phyloP scores from a whole-genome alignment of 176 grass and related monocot genomes.

The Musa beccarii region DNA sequence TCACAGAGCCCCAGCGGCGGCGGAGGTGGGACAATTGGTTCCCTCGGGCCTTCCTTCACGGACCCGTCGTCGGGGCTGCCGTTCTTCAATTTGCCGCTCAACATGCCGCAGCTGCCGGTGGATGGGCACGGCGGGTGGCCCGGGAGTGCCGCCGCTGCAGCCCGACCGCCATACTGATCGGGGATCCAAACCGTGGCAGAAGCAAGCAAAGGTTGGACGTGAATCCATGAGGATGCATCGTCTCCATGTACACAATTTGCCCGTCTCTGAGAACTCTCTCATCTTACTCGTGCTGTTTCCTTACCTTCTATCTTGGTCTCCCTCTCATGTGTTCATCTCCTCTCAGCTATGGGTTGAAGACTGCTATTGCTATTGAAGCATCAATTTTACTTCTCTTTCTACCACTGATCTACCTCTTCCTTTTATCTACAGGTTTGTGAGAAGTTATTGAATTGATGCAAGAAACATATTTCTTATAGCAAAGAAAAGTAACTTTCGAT shows the following conservation, averaged over 20 bases:
- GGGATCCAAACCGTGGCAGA: background rate
- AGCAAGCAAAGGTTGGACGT: background rate
- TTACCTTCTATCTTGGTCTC: background rate
- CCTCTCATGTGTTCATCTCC: background rate
- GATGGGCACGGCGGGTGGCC: constrained; percentile 43
- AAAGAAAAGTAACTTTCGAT: too few relatives aligned
- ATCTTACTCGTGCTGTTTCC: background rate
- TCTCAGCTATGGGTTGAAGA: too few relatives aligned
- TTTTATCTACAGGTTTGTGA: too few relatives aligned
- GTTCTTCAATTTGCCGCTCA: constrained; percentile 78
- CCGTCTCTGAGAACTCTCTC: background rate
- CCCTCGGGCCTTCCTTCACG: constrained; percentile 10
- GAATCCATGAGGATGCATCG: background rate
- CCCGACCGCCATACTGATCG: constrained; percentile 5
- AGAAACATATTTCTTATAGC: too few relatives aligned
- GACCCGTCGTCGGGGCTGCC: constrained; percentile 33
- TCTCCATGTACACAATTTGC: background rate
- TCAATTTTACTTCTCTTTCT: too few relatives aligned
- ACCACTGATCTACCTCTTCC: too few relatives aligned
- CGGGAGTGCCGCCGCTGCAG: background rate
- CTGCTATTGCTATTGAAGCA: too few relatives aligned
- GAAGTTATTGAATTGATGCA: too few relatives aligned
- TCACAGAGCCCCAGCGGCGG: background rate
- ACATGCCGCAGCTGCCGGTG: constrained; percentile 62
- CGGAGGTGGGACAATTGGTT: background rate